Base-by-base conservation (phyloP, 1,284 basidiomycete genomes). In the Schizophyllum commune region DNA sequence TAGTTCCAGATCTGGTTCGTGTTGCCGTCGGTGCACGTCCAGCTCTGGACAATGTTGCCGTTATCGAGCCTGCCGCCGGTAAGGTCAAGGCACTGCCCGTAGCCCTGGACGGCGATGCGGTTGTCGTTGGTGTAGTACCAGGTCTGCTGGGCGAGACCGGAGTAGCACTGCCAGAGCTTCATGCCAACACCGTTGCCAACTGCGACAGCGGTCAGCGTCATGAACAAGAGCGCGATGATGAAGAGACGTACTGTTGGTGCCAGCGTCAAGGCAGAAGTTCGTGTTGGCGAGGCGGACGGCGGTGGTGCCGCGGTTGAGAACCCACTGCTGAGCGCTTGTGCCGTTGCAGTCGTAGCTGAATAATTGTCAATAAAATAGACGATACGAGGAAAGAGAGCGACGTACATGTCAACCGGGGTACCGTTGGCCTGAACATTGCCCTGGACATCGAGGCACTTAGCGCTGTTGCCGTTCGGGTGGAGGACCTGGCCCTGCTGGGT, bases 141-240 rank as follows among this genome's bases (percentile, higher is more conserved):
- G 1, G 57, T 61, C 34, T 71, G 70, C 1, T 62, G 64, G n/a
- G 68, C 64, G 11, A 66, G 64, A 32, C 52, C 55, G 9, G 65
- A 61, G 59, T 65, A 65, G 56, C 66, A 71, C 33, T 64, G 22
- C 68, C 67, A 69, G 27, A 71, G 66, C 34, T 65, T 67, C 53
- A 68, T 61, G 22, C 64, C 62, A 17, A 65, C 65, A 8, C 67
- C 68, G 32, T 63, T 67, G 27, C 27, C 27, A 27, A 27, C 27
- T 58, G 27, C 27, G 27, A 27, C 3, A 61, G 27, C 5, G 27
- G 27, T 27, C 27, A 27, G 27, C 27, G 27, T 27, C 27, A 27
- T 27, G 27, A 3, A 3, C 5, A 27, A 3, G 27, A 27, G 27
- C 5, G 3, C 2, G 5, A 5, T 5, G 27, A 27, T 27, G 27